Conservation (phyloP, 345 rosid genomes). For the Euclidium syriacum region DNA sequence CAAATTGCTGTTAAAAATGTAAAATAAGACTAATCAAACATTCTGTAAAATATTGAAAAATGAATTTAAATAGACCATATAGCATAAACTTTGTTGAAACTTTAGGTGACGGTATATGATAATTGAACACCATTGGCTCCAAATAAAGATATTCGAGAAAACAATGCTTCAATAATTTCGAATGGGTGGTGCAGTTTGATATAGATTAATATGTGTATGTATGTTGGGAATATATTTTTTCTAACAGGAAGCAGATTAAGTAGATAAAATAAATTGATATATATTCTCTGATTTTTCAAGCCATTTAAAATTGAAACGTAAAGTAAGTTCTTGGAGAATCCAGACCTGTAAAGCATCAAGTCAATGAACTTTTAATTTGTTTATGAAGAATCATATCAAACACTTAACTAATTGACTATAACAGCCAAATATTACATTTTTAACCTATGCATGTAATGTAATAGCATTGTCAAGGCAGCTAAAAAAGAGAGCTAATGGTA, state of each 20-base stretch:
- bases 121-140: constrained; percentile 19
- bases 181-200: neutral
- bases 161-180: neutral
- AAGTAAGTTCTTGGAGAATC: constrained; percentile 11
- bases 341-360: constrained; percentile 7
- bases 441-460: neutral
- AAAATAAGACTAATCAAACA: neutral
- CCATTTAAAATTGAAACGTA: constrained; percentile 17
- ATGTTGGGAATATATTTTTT: neutral
- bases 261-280: neutral
- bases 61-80: neutral
- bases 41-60: neutral
- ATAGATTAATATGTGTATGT: neutral
- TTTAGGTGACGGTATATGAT: constrained; percentile 24
- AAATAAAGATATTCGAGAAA: constrained; percentile 3
- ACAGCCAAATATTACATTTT: neutral
- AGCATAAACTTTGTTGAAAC: constrained; percentile 17
- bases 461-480: too few relatives aligned
- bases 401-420: constrained; percentile 1
- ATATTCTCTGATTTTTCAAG: neutral
- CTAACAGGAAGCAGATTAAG: constrained; percentile 1
- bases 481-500: too few relatives aligned
- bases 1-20: neutral
- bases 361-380: neutral
- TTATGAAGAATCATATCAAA: constrained; percentile 17